Conservation (phyloP, 208 protist genomes). For the Kentomonas sorsogonicus region DNA sequence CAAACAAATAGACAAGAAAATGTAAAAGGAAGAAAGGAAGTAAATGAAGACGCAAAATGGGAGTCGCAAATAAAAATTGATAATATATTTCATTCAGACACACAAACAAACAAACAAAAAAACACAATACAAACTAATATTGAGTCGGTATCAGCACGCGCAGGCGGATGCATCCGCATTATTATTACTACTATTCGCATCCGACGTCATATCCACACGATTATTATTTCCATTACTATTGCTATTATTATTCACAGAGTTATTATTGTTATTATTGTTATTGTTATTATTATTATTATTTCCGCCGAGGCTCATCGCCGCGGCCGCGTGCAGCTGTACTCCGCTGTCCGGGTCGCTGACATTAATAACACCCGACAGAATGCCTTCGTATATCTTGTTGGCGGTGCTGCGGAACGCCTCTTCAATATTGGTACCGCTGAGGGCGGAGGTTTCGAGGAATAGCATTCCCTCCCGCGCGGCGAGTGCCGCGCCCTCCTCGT, state of each 20-base stretch:
- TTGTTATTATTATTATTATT: conserved; percentile 6
- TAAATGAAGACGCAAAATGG: conserved; percentile 5
- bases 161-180: background rate
- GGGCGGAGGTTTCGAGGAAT: conserved; percentile 93
- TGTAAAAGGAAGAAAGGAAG: conserved; percentile 7
- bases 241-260: background rate
- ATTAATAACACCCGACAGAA: conserved; percentile 89
- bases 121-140: conserved; percentile 6
- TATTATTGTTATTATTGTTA: background rate
- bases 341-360: conserved; percentile 68
- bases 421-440: conserved; percentile 92
- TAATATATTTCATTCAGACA: background rate
- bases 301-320: too few relatives aligned
- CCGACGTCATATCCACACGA: too few relatives aligned
- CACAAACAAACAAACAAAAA: conserved; percentile 3
- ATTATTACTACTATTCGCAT: background rate
- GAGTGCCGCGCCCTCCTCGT: conserved; percentile 47
- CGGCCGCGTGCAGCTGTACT: conserved; percentile 65
- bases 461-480: conserved; percentile 93
- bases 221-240: background rate
- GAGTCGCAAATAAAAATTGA: background rate
- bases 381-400: conserved; percentile 91
- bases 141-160: background rate
- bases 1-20: conserved; percentile 7
- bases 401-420: conserved; percentile 92